A percentile compares a stretch with the other conserved stretches of the same genome.
phyloP scores from a whole-genome alignment of 2,329 filamentous ascomycete genomes.

The Arthrobotrys iridis region DNA sequence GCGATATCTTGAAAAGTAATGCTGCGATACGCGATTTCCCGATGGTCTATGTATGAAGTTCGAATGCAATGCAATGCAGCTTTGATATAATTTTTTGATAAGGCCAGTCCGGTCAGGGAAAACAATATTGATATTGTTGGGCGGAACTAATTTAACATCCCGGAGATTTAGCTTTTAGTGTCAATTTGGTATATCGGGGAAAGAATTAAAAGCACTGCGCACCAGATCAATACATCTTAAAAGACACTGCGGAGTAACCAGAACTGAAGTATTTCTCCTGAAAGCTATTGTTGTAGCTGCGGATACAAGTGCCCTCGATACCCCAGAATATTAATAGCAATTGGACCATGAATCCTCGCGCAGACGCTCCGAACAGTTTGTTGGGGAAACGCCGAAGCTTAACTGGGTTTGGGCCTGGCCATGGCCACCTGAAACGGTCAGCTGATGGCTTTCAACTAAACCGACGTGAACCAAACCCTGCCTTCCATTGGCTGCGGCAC shows the following conservation, averaged over 20 bases:
- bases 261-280: neutral
- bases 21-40: constrained; percentile 36
- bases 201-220: no score
- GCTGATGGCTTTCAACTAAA: constrained; percentile 23
- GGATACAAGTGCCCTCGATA: neutral
- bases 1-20: neutral
- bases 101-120: no score
- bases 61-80: constrained; percentile 2
- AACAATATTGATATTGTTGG: constrained; percentile 16
- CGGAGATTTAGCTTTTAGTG: no score
- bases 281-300: neutral
- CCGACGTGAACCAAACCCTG: constrained; percentile 20
- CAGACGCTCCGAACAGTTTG: constrained; percentile 15
- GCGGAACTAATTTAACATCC: neutral
- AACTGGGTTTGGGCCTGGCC: constrained; percentile 13
- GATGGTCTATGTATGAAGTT: neutral
- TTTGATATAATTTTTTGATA: no score
- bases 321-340: neutral
- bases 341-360: constrained; percentile 2
- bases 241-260: neutral
- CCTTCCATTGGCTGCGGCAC: constrained; percentile 16
- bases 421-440: constrained; percentile 27
- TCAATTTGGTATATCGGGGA: neutral
- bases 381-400: constrained; percentile 26
- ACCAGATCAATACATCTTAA: neutral